These are phyloP conservation scores for Begonia fuchsioides DNA, from an alignment of 306 rosid genomes.

Conservation along the genomic window DNA sequence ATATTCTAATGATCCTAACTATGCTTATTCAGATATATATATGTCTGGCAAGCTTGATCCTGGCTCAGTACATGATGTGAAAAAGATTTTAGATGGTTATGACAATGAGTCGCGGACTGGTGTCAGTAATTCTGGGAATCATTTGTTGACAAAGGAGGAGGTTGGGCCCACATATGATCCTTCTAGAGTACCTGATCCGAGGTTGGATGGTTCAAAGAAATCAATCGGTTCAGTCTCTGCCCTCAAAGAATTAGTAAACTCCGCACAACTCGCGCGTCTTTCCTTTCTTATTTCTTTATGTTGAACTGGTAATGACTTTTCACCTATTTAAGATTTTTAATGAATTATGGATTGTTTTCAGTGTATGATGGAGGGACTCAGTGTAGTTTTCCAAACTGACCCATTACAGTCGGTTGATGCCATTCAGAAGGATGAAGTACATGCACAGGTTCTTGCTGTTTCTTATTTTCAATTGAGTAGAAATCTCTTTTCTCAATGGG, in stretches of 20 bases:
- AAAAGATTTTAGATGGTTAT: constrained; percentile 32
- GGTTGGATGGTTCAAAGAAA: constrained; percentile 53
- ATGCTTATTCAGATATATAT: constrained; percentile 49
- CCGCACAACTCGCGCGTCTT: constrained; percentile 5
- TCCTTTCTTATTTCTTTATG: background rate
- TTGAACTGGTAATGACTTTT: too few relatives aligned
- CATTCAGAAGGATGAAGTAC: constrained; percentile 62
- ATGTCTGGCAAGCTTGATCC: constrained; percentile 56
- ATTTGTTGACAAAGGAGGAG: constrained; percentile 46
- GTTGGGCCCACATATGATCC: constrained; percentile 33
- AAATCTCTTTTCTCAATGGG: too few relatives aligned
- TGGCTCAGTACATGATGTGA: constrained; percentile 37
- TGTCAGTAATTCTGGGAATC: constrained; percentile 35
- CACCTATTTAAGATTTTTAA: too few relatives aligned
- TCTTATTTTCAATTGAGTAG: too few relatives aligned
- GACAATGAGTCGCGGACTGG: constrained; percentile 46
- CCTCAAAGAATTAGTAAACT: constrained; percentile 62
- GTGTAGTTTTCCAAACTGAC: constrained; percentile 35
- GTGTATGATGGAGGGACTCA: constrained; percentile 79
- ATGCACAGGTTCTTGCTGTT: constrained; percentile 51
- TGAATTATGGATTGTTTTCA: constrained; percentile 6
- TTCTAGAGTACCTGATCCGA: constrained; percentile 43
- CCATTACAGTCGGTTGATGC: constrained; percentile 39
- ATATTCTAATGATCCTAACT: constrained; percentile 8
- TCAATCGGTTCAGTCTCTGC: constrained; percentile 46